Evolutionary conservation across 2,329 filamentous ascomycete genomes (phyloP), one percentile per base, ranked within the genome.

Genomic region (Dendrostoma leiphaemia): DNA sequence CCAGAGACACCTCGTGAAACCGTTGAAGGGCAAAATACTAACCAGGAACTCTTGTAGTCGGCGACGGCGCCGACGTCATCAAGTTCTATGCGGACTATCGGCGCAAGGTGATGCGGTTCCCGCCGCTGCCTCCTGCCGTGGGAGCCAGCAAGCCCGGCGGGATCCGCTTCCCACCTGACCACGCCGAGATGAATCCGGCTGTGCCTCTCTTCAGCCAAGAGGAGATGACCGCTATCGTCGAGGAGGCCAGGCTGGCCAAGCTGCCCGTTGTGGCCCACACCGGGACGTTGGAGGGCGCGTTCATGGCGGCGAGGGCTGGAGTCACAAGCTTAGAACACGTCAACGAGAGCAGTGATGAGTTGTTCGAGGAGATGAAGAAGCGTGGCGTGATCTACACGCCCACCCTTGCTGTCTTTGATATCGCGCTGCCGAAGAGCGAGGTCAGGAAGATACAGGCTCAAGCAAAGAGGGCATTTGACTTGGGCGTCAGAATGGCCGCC

Each of bases 21-120:
- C n/a, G n/a, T n/a, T n/a, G n/a, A n/a, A n/a, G n/a, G n/a, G n/a
- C n/a, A n/a, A n/a, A n/a, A n/a, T n/a, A n/a, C n/a, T n/a, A n/a
- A n/a, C n/a, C n/a, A n/a, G n/a, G n/a, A n/a, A n/a, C n/a, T n/a
- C n/a, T n/a, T n/a, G n/a, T n/a, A n/a, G n/a, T 78, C 3, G 76
- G 70, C 0, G 76, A 74, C 1, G 77, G 77, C 1, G 77, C 77
- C 1, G 77, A 81, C 55, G 56, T 80, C 17, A 70, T 80, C 66
- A 58, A 80, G 64, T 74, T 80, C 62, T 80, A 77, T 54, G 77
- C 74, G 15, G 78, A 80, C 59, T 79, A 79, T 60, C 66, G 74
- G 3, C 68, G 75, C 24, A 68, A 72, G 48, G 64, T 70, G 1
- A 68, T 78, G 67, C 68, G 75, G 3, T 78, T 70, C 41, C 76